phyloP scores from a whole-genome alignment of 345 rosid species.

The Aethionema arabicum region DNA sequence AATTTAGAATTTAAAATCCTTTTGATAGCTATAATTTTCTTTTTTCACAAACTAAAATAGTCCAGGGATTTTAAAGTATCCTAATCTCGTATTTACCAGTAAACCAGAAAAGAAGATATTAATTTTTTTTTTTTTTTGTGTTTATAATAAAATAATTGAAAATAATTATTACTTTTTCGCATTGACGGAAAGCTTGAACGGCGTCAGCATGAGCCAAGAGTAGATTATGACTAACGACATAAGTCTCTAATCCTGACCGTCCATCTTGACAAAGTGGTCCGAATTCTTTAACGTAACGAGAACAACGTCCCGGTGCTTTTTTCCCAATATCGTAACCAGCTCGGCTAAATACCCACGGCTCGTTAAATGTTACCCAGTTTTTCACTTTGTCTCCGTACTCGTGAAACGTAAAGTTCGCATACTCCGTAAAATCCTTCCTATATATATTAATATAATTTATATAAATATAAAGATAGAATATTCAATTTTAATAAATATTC shows the following conservation, averaged over 20 bases:
- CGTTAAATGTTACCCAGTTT: conserved; percentile 49
- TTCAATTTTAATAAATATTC: too few species aligned
- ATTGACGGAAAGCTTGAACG: conserved; percentile 31
- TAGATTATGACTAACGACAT: conserved; percentile 33
- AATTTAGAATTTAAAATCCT: too few species aligned
- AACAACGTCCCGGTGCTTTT: conserved; percentile 51
- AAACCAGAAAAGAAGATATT: too few species aligned
- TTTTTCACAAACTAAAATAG: too few species aligned
- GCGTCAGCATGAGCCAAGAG: conserved; percentile 33
- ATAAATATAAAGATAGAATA: too few species aligned
- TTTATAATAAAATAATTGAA: too few species aligned
- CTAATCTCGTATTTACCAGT: too few species aligned
- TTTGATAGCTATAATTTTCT: too few species aligned
- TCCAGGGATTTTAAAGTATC: too few species aligned
- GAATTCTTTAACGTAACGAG: conserved; percentile 23
- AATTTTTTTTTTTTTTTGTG: too few species aligned
- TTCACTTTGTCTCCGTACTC: conserved; percentile 52
- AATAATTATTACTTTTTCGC: conserved; percentile 23
- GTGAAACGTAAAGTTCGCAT: conserved; percentile 43
- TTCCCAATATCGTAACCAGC: conserved; percentile 37
- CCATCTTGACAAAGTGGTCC: conserved; percentile 31
- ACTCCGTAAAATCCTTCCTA: conserved; percentile 44
- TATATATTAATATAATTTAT: neutral
- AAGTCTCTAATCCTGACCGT: conserved; percentile 32
- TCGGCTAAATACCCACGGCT: conserved; percentile 37